Base-by-base conservation (phyloP, 192 early-diverging fungal genomes). In the Geranomyces variabilis region DNA sequence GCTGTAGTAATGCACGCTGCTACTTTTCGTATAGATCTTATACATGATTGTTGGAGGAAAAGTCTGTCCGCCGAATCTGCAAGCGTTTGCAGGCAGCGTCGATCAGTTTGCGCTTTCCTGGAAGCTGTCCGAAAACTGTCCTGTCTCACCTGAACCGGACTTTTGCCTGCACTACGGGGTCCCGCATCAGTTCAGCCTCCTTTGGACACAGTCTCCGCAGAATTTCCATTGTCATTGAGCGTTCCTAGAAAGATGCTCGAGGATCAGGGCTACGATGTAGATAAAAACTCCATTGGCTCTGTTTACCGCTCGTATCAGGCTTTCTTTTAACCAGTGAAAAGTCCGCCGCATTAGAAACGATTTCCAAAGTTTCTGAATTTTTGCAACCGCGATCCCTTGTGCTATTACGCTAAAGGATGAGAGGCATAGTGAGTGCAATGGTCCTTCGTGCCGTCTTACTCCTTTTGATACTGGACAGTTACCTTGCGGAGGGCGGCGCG, bases 1-100 rank as follows among this genome's bases (percentile, higher is more conserved):
- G 31, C 60, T 82, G 71, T 84, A 84, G 61, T 86, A 86, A 41
- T 86, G 84, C 5, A 84, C 81, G 56, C 77, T 86, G 19, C 12
- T 63, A 34, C 80, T 74, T 46, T 77, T 84, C 14, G 84, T 82
- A 56, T 55, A 86, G 24, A 86, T 80, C 51, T 86, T 86, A 74
- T 72, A 86, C 45, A 73, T 45, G 29, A 86, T 86, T 1, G 62
- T 69, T 24, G 84, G 84, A 28, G 84, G 84, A 55, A 82, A 86
- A 17, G 51, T 6, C 6, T 33, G 19, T 1, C 84, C 84, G 17
- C 78, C 81, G 34, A 86, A 73, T 56, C 81, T 83, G 17, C n/a
- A n/a, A n/a, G n/a, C n/a, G n/a, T n/a, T n/a, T n/a, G n/a, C n/a
- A n/a, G n/a, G n/a, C n/a, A n/a, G n/a, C n/a, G n/a, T n/a, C n/a